Conservation (phyloP, 176 grass and related monocot genomes). For the Hsuehochloa calcarea region DNA sequence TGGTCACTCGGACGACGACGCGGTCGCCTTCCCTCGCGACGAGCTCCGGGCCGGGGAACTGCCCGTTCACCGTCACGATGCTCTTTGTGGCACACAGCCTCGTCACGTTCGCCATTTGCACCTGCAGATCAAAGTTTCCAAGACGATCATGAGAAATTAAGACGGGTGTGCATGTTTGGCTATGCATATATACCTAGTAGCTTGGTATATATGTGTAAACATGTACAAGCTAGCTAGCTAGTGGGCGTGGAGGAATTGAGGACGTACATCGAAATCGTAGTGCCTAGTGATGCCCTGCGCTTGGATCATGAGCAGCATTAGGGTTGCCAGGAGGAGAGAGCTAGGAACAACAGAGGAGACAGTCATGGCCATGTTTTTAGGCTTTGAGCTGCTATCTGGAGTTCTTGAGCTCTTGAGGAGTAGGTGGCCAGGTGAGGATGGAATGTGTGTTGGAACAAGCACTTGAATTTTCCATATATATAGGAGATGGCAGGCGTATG, state of each 20-base stretch:
- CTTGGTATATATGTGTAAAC: background rate
- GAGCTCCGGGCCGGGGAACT: constrained; percentile 70
- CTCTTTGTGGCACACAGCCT: constrained; percentile 64
- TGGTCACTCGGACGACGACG: constrained; percentile 67
- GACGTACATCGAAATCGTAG: constrained; percentile 72
- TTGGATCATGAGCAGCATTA: constrained; percentile 31
- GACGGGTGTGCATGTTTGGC: background rate
- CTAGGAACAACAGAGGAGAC: constrained; percentile 31
- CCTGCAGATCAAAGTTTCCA: constrained; percentile 27
- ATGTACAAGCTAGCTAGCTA: background rate
- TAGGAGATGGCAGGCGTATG: constrained; percentile 18
- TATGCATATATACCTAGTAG: background rate
- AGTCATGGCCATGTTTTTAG: constrained; percentile 16
- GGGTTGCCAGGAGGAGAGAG: constrained; percentile 36
- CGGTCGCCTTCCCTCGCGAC: constrained; percentile 71
- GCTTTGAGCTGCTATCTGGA: background rate
- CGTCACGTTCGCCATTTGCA: constrained; percentile 68
- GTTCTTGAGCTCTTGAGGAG: constrained; percentile 21
- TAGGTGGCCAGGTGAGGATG: background rate
- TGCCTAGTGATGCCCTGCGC: constrained; percentile 54
- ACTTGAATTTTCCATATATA: constrained; percentile 3
- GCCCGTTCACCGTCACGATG: constrained; percentile 75
- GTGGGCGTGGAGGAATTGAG: background rate
- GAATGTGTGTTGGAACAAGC: constrained; percentile 19
- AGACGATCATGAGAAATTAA: background rate